Base-by-base conservation (phyloP, 345 rosid genomes). In the Eucalyptus curtisii region DNA sequence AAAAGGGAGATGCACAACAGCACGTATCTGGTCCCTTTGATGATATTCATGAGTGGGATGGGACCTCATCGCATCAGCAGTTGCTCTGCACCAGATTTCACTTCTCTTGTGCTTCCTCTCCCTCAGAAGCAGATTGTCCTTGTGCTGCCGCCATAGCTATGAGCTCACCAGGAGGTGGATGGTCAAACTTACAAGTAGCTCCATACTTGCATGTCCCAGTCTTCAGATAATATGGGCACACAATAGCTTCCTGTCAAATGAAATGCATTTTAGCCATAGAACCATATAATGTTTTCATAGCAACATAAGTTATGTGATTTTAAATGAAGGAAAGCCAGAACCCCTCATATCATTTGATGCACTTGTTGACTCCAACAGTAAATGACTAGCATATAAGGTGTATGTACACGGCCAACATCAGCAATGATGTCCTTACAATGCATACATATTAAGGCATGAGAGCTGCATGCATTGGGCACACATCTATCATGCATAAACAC, bases 161-260 rank as follows among this genome's bases (percentile, higher is more conserved):
- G 55, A 95, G 98, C 92, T 97, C 99, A 88, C 94, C 98, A 6
- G 99, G 99, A 55, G 99, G 96, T 45, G 99, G 99, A 92, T 97
- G 99, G 90, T 97, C 99, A 90, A 96, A 97, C 93, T 92, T 96
- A 91, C 99, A 97, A 4, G 94, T 90, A 80, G 94, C 95, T 50
- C 98, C 98, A 85, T 91, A 96, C 90, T 95, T 97, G 96, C 99
- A 96, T 14, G 96, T 91, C 71, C 99, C 98, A 57, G 99, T 97
- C 93, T 95, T 96, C 99, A 97, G 94, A 91, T 97, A 97, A 88
- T 96, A 97, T 12, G 99, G 98, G 88, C 99, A 97, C 68, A 93
- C 94, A 87, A 92, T 90, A 10, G 94, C 91, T 80, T 96, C 99
- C 99, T 97, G 94, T 53, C 48, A 49, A 87, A 92, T 86, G 89